Percentiles rank a stretch among this genome's conserved stretches.
Conservation (phyloP, 129 eudicot species). For the Flaveria robusta region DNA sequence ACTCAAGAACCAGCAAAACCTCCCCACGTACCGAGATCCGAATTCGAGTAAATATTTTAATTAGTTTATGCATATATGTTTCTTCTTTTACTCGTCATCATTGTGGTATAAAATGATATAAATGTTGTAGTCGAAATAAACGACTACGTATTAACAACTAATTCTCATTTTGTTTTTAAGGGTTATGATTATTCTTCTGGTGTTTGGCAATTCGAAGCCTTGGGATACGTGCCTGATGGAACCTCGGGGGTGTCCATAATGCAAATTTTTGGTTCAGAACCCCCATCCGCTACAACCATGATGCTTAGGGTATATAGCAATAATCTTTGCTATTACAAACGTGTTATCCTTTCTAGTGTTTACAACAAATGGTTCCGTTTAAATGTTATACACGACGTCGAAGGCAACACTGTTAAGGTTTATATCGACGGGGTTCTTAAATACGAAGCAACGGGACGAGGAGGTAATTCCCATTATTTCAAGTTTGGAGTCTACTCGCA, state of each 20-base stretch:
- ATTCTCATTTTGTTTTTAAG: constrained; percentile 9
- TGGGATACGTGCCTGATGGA: constrained; percentile 37
- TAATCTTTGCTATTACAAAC: constrained; percentile 14
- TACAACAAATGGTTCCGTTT: constrained; percentile 37
- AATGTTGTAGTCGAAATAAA: too few relatives aligned
- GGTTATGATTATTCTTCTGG: constrained; percentile 45
- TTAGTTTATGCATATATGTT: too few relatives aligned
- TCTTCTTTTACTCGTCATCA: too few relatives aligned
- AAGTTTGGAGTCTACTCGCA: constrained; percentile 36
- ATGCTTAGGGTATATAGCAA: constrained; percentile 38
- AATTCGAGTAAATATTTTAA: constrained; percentile 22
- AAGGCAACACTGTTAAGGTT: constrained; percentile 17
- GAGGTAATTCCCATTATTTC: constrained; percentile 23
- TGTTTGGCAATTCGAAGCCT: constrained; percentile 49
- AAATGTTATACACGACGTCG: too few relatives aligned
- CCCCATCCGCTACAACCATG: constrained; percentile 39
- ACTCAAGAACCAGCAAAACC: constrained; percentile 33
- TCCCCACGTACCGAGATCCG: constrained; percentile 49
- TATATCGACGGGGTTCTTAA: constrained; percentile 31
- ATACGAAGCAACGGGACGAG: constrained; percentile 12
- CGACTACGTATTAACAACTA: too few relatives aligned
- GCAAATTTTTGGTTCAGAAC: constrained; percentile 46
- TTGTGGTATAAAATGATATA: too few relatives aligned
- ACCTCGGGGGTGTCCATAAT: constrained; percentile 43
- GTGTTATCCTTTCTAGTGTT: background rate